A percentile compares a stretch with the other conserved stretches of the same genome.
Evolutionary conservation across 192 early-diverging fungal species (phyloP).

Genomic region (Paraglomus occultum): DNA sequence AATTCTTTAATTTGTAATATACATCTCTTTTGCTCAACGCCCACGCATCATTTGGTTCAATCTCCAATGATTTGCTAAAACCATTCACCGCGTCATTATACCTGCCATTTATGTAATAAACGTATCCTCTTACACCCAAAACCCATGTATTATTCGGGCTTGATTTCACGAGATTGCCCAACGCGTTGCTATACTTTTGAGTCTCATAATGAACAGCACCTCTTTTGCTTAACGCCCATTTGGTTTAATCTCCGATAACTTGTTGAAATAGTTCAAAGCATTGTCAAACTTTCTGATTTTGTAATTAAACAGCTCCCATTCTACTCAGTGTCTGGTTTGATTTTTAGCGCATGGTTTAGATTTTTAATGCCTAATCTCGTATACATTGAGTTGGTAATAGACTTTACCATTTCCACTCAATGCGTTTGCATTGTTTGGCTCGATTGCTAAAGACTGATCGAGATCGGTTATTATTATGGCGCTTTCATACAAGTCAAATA

Average conservation of each 20-base stretch:
- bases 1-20: neutral
- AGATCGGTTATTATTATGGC: neutral
- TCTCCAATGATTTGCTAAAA: neutral
- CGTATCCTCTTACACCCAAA: neutral
- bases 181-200: neutral
- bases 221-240: neutral
- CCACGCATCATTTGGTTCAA: neutral
- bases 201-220: conserved; percentile 18
- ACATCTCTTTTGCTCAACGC: conserved; percentile 12
- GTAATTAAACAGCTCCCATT: too few relatives aligned
- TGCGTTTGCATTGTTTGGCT: neutral
- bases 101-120: neutral
- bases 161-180: conserved; percentile 3
- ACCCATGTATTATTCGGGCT: neutral
- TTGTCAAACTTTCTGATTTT: too few relatives aligned
- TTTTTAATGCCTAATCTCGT: conserved; percentile 5
- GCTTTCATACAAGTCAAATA: neutral
- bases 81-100: neutral
- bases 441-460: neutral
- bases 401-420: conserved; percentile 2
- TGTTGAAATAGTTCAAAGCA: too few relatives aligned
- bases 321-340: neutral
- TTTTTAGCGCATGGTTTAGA: conserved; percentile 15
- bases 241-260: too few relatives aligned
- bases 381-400: neutral